phyloP scores from a whole-genome alignment of 805 yeast species.

The Spathaspora boniae region DNA sequence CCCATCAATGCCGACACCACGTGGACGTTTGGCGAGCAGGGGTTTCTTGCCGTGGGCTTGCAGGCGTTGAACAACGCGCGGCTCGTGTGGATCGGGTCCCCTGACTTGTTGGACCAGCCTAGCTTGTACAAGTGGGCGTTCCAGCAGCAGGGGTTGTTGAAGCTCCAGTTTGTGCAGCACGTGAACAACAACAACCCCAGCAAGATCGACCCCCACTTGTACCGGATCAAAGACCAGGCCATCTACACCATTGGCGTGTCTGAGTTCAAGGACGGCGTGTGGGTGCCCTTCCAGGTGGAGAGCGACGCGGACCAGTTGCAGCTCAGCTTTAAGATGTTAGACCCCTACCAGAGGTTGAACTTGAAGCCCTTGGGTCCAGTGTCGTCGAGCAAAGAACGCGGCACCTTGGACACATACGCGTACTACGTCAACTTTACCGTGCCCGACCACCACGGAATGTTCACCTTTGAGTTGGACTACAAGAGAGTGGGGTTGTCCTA shows the following conservation, averaged over 20 bases:
- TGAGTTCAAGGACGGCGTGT: conserved; percentile 44
- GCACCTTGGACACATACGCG: conserved; percentile 42
- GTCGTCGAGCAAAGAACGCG: conserved; percentile 30
- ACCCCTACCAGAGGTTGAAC: conserved; percentile 86
- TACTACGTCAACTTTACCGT: conserved; percentile 58
- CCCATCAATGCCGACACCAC: conserved; percentile 44
- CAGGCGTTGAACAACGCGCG: conserved; percentile 82
- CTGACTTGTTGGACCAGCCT: conserved; percentile 39
- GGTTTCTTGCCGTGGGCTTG: conserved; percentile 67
- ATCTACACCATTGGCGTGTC: conserved; percentile 51
- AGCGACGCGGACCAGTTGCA: conserved; percentile 58
- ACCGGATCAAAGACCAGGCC: conserved; percentile 74
- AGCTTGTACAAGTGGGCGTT: conserved; percentile 62
- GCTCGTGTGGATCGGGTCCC: conserved; percentile 75
- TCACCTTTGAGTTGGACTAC: conserved; percentile 78
- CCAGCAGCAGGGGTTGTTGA: conserved; percentile 63
- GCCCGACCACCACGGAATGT: conserved; percentile 98
- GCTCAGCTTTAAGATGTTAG: conserved; percentile 83
- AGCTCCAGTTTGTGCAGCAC: conserved; percentile 53
- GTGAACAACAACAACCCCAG: conserved; percentile 46
- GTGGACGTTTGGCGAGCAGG: conserved; percentile 84
- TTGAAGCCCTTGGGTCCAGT: conserved; percentile 43
- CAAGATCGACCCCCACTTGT: conserved; percentile 37
- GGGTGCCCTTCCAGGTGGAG: conserved; percentile 60
- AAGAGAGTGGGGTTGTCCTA: conserved; percentile 72